Evolutionary conservation across 495 filamentous ascomycete genomes (phyloP).

Genomic region (Annulohypoxylon nitens): DNA sequence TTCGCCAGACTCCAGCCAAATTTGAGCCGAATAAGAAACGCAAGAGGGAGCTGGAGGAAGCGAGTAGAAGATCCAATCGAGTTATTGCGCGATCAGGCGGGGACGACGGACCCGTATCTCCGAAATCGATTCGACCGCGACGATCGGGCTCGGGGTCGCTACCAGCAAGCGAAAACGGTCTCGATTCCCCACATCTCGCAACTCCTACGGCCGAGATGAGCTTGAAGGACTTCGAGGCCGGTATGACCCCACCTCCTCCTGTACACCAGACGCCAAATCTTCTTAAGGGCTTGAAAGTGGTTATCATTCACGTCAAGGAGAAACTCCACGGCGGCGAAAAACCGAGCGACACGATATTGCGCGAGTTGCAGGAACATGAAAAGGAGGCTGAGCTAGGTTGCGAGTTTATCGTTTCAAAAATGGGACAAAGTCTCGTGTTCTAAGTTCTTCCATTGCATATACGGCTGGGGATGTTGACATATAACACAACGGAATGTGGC

Average conservation of each 20-base stretch:
- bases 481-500: slow-evolving; percentile 28
- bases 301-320: slow-evolving; percentile 87
- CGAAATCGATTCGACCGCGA: slow-evolving; percentile 52
- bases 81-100: slow-evolving; percentile 7
- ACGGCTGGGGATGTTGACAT: slow-evolving; percentile 23
- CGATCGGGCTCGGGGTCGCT: slow-evolving; percentile 16
- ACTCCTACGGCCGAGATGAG: slow-evolving; percentile 56
- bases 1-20: slow-evolving; percentile 49
- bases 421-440: slow-evolving; percentile 61
- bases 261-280: slow-evolving; percentile 38
- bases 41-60: slow-evolving; percentile 51
- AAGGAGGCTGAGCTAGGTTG: slow-evolving; percentile 75
- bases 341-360: slow-evolving; percentile 74
- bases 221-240: slow-evolving; percentile 51
- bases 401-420: slow-evolving; percentile 76
- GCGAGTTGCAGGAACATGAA: slow-evolving; percentile 73
- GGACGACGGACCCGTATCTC: slow-evolving; percentile 57
- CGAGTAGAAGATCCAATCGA: slow-evolving; percentile 22
- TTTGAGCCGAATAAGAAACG: slow-evolving; percentile 56
- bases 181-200: slow-evolving; percentile 51
- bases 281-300: slow-evolving; percentile 69
- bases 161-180: slow-evolving; percentile 28
- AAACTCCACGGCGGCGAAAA: slow-evolving; percentile 72
- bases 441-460: slow-evolving; percentile 43
- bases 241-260: not conserved